These are phyloP conservation scores for Leishmania arabica DNA, from an alignment of 208 protist genomes.

Conservation along the genomic window DNA sequence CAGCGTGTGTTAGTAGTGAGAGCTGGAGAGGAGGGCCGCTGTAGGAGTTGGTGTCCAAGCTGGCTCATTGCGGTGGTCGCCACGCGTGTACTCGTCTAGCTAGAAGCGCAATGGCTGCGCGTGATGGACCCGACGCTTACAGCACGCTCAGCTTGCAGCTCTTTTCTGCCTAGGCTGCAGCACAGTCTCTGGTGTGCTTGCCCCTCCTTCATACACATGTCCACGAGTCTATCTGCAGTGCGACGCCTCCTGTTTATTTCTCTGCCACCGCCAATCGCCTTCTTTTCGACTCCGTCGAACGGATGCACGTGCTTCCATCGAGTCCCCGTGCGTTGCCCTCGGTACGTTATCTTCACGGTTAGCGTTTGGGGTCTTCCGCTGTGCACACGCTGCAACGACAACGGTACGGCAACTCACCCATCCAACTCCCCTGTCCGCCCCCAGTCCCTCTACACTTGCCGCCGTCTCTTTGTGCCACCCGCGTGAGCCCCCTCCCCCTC, in stretches of 20 bases:
- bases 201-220: neutral
- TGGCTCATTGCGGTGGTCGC: neutral
- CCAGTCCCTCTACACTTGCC: too few relatives aligned
- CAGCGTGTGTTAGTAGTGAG: too few relatives aligned
- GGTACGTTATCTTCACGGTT: too few relatives aligned
- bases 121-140: neutral
- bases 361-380: fast-evolving
- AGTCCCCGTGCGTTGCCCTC: neutral
- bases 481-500: neutral
- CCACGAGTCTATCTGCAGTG: neutral
- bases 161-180: neutral
- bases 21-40: too few relatives aligned
- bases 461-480: too few relatives aligned
- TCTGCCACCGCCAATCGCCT: neutral
- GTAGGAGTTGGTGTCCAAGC: too few relatives aligned
- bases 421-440: too few relatives aligned
- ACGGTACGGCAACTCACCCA: too few relatives aligned
- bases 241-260: neutral
- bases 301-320: neutral
- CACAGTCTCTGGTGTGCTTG: neutral
- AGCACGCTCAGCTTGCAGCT: neutral
- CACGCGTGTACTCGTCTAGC: neutral
- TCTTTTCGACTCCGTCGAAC: neutral
- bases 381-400: too few relatives aligned
- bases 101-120: neutral